Evolutionary conservation across 768 basidiomycete genomes (phyloP), one percentile per base, ranked within the genome.

Genomic region (Agaricus sinodeliciosus): DNA sequence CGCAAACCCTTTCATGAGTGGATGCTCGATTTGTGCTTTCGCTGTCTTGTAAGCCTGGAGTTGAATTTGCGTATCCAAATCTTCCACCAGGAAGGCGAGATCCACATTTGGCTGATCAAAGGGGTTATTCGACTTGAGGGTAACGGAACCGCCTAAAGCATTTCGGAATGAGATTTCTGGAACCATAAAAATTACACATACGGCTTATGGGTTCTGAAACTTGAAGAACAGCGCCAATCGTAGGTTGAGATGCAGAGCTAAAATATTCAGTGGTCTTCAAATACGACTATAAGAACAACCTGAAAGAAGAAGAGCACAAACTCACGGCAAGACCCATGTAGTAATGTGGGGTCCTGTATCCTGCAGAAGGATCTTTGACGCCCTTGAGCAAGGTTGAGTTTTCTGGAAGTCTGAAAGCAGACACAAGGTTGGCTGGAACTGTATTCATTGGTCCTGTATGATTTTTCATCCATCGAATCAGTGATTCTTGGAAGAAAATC

Each of bases 51-150:
- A 27, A n/a, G 43, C 43, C 15, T 45, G 22, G 12, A 27, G n/a
- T 5, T 15, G 9, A 15, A 45, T 45, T 28, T 7, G 25, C 15
- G 49, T 15, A 53, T 68, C 69, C 18, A 63, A 59, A 1, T 54
- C 50, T 11, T 60, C 57, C 39, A 42, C 58, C n/a, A 74, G 67
- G 66, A 77, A 72, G 39, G 70, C 72, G 0, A 75, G 72, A 59
- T 81, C 69, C 60, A 81, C 77, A 11, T 62, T 36, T 0, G 79
- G 78, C 18, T 61, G 42, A 31, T 64, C 67, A 60, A 78, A 77
- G 11, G 75, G 66, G 56, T 69, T 59, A 11, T 62, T 68, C 11
- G 73, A 71, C 39, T 64, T 70, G 48, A 78, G 49, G 3, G 58
- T 59, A 0, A 69, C 48, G 3, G 57, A 58, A 13, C 69, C 69